Evolutionary conservation across 495 filamentous ascomycete species (phyloP).

Genomic region (Lasiosphaeriaceae sp.): DNA sequence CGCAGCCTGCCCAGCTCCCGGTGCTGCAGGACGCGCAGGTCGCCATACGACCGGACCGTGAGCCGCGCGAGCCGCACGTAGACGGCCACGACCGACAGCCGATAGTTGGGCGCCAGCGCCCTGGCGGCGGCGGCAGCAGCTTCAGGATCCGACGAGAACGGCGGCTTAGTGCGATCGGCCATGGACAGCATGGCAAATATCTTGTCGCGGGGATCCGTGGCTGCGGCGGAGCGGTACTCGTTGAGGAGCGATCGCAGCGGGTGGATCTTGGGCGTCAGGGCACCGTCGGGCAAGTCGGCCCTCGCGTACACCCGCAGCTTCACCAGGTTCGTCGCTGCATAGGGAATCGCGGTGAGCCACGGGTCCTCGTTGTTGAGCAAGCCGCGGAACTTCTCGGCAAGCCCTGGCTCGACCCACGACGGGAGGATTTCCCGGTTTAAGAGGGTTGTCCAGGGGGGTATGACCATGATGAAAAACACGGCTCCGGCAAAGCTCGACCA

Average conservation of each 20-base stretch:
- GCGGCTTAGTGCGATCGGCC: not conserved
- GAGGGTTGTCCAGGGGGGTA: too few species aligned
- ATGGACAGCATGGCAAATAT: not conserved
- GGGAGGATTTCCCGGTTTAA: too few species aligned
- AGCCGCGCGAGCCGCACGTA: conserved; percentile 2
- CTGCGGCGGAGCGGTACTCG: not conserved
- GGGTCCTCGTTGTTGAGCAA: too few species aligned
- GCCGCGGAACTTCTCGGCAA: too few species aligned
- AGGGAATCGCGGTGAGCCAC: too few species aligned
- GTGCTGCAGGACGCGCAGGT: not conserved
- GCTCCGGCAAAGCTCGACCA: not conserved
- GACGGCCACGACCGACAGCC: not conserved
- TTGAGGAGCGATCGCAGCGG: not conserved
- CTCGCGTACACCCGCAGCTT: too few species aligned
- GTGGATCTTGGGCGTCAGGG: not conserved
- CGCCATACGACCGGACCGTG: not conserved
- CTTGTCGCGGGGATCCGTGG: conserved; percentile 4
- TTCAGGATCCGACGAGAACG: not conserved
- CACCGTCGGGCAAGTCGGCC: not conserved
- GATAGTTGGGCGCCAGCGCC: not conserved
- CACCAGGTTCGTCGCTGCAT: too few species aligned
- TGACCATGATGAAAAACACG: not conserved
- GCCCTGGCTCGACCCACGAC: too few species aligned
- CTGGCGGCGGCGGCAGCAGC: not conserved
- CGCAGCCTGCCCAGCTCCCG: not conserved